These are phyloP conservation scores for Prunus mongolica DNA, from an alignment of 306 rosid genomes.

Conservation along the genomic window DNA sequence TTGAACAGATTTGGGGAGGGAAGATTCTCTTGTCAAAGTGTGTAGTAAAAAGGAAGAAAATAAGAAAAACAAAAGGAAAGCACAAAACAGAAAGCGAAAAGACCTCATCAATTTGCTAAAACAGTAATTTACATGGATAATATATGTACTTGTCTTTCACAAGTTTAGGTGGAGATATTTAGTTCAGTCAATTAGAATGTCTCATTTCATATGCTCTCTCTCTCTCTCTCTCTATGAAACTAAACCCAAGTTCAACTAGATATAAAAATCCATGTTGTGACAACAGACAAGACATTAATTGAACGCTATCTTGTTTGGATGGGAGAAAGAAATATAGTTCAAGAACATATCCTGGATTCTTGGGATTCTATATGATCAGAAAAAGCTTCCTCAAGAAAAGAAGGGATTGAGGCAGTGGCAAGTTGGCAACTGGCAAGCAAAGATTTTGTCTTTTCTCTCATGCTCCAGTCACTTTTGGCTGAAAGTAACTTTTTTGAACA, in stretches of 20 bases:
- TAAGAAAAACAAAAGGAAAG: neutral
- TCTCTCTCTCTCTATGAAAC: neutral
- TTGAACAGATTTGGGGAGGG: neutral
- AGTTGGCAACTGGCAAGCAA: no score
- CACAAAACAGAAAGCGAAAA: neutral
- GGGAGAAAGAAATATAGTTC: neutral
- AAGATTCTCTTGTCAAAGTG: neutral
- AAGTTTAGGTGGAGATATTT: neutral
- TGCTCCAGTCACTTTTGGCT: neutral
- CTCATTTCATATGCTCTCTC: neutral
- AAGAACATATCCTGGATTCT: neutral
- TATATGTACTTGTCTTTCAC: neutral
- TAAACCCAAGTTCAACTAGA: neutral
- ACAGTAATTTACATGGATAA: neutral
- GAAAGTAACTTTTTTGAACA: neutral
- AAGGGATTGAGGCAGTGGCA: neutral
- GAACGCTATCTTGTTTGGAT: neutral
- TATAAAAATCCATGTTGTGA: neutral
- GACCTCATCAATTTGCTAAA: neutral
- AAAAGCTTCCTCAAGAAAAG: neutral
- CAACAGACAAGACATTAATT: neutral
- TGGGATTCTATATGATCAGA: neutral
- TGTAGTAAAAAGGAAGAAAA: neutral
- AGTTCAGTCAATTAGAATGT: neutral
- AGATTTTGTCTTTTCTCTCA: neutral